Percentiles rank a stretch among this genome's conserved stretches.
Evolutionary conservation across 2,329 filamentous ascomycete species (phyloP).

Genomic region (Colletotrichum orchidophilum): DNA sequence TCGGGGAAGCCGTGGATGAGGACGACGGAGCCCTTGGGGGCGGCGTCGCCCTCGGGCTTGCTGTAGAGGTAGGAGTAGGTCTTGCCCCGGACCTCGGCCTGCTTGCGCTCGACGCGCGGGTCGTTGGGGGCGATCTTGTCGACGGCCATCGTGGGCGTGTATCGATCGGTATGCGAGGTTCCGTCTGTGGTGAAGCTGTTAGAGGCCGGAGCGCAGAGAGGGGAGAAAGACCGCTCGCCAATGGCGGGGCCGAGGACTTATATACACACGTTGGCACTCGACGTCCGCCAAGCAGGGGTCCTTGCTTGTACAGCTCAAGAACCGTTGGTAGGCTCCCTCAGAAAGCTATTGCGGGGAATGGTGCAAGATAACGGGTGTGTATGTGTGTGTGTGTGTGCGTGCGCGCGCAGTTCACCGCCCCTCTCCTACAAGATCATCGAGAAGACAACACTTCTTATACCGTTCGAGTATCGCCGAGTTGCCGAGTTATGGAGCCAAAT

Average conservation of each 20-base stretch:
- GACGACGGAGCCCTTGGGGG: constrained; percentile 58
- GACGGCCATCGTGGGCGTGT: constrained; percentile 53
- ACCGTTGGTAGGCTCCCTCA: neutral
- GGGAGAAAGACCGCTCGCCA: neutral
- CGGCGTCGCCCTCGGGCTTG: constrained; percentile 51
- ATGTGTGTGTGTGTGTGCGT: neutral
- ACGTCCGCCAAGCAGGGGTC: constrained; percentile 12
- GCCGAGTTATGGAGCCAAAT: neutral
- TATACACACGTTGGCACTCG: neutral
- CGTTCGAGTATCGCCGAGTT: neutral
- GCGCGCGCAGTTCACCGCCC: neutral
- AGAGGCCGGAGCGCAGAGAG: neutral
- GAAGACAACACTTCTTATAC: neutral
- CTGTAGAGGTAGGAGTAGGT: constrained; percentile 75
- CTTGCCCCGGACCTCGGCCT: constrained; percentile 71
- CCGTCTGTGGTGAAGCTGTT: neutral
- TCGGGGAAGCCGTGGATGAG: constrained; percentile 83
- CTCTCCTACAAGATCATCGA: neutral
- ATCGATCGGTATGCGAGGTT: constrained; percentile 8
- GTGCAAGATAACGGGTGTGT: constrained; percentile 4
- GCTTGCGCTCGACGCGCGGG: constrained; percentile 71
- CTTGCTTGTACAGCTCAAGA: neutral
- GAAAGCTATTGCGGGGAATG: constrained; percentile 13
- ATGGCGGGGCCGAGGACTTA: neutral
- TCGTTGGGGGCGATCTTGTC: constrained; percentile 75